These are phyloP conservation scores for Macrocybe gigantea DNA, from an alignment of 768 basidiomycete genomes.

Conservation along the genomic window DNA sequence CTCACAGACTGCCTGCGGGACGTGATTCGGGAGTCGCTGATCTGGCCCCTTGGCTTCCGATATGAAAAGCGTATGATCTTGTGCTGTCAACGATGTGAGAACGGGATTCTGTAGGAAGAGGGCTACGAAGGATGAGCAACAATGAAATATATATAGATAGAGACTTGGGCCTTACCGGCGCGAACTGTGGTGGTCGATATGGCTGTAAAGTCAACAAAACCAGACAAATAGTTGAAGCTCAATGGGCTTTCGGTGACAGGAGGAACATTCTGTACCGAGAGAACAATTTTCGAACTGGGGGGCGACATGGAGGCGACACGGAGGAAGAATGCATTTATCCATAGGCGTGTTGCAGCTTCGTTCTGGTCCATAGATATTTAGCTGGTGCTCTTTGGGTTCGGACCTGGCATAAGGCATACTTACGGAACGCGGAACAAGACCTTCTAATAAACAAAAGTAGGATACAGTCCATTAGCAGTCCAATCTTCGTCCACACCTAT, in stretches of 20 bases:
- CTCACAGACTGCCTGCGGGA: conserved; percentile 14
- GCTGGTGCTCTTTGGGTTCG: too few species aligned
- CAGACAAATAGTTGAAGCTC: conserved; percentile 7
- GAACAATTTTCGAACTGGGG: conserved; percentile 6
- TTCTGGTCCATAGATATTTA: conserved; percentile 1
- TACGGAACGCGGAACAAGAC: too few species aligned
- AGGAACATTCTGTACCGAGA: conserved; percentile 11
- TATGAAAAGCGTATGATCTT: conserved; percentile 9
- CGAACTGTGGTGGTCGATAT: conserved; percentile 2
- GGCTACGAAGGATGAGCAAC: conserved; percentile 1
- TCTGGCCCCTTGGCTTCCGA: conserved; percentile 9
- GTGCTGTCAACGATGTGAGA: not conserved
- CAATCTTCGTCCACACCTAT: too few species aligned
- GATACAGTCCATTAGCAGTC: too few species aligned
- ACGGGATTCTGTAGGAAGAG: conserved; percentile 5
- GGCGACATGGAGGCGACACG: conserved; percentile 3
- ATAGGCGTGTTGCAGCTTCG: conserved; percentile 3
- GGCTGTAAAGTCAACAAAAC: conserved; percentile 12
- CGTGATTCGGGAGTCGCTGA: conserved; percentile 1
- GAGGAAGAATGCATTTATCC: conserved; percentile 14
- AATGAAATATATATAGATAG: not conserved
- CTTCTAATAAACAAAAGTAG: too few species aligned
- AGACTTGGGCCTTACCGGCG: conserved; percentile 3
- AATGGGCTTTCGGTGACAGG: conserved; percentile 7
- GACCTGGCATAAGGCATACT: too few species aligned